Base-by-base conservation (phyloP, 1,284 basidiomycete species). In the Athelia sp. region DNA sequence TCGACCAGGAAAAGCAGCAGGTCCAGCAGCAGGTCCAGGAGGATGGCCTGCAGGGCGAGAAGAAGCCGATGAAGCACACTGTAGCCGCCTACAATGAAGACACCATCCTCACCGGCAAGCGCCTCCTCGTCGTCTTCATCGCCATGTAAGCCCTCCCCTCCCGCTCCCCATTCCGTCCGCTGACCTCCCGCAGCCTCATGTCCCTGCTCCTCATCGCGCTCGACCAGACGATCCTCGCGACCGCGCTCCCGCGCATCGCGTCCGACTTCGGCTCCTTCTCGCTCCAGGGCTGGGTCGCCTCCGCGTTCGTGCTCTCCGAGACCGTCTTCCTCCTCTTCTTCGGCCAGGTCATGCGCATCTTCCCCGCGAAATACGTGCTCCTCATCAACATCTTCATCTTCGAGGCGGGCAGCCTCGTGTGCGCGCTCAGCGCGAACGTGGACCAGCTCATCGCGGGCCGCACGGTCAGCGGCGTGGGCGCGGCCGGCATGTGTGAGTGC, bases 391-490 rank as follows among this genome's bases (percentile, higher is more conserved):
- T 79, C 46, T 56, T 67, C 24, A 55, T 69, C 32, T 73, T 73
- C 49, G 70, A 72, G 47, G 34, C 68, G 32, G 76, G 77, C 9
- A 70, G 67, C 8, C 62, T 77, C 23, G 58, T 80, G 21, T 79
- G 76, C 51, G 78, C 67, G 14, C 67, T 75, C 14, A 64, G 76
- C 0, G 67, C 58, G 13, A 58, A 54, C 43, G 60, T 66, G 19
- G 55, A 62, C 32, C 52, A 70, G 35, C 58, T 79, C 36, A 79
- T 81, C 53, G 66, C 75, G 35, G 74, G 73, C 0, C 64, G 78
- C 31, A 74, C 75, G 0, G 60, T 78, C 29, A 54, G 67, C 6
- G 69, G 71, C 14, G 50, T 63, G 2, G 70, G 70, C 4, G 46
- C 47, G 2, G 36, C 36, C 36, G 36, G 36, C 36, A 40, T 40